Base-by-base conservation (phyloP, 495 filamentous ascomycete species). In the Penicillium salamii region DNA sequence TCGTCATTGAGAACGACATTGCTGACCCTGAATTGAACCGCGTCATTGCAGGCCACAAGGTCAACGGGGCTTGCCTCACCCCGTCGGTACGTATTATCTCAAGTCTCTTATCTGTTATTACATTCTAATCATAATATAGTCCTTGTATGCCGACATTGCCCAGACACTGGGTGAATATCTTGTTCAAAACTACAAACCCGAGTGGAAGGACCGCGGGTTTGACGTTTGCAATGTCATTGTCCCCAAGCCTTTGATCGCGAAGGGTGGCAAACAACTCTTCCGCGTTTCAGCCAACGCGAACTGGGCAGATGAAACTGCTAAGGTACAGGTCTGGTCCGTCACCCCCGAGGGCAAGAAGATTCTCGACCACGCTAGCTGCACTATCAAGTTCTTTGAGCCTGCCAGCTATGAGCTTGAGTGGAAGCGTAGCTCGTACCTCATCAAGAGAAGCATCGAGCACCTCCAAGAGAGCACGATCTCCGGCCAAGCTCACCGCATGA, bases 71-170 rank as follows among this genome's bases (percentile, higher is more conserved):
- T 14, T 64, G 75, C 12, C 71, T 85, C 15, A 79, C 75, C 37
- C 73, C 82, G 41, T 74, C 81, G 9, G 75, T 77, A 71, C 67
- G 65, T 59, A 34, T 37, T 51, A 31, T 9, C 18, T 29, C 12
- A 21, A 15, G 6, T 29, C 28, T 15, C 6, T n/a, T 24, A 21
- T 18, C 38, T n/a, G 15, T 4, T 11, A 11, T 7, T 9, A 0
- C 5, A n/a, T 32, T 17, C 29, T 45, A 45, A 45, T 3, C 8
- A 13, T n/a, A 13, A 5, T 3, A 8, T 42, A 77, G 67, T 81
- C 85, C 2, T 66, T 91, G 1, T 90, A 89, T 50, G 87, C 82
- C 20, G 88, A 92, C 63, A 88, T 90, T 72, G 86, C 86, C 11
- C 77, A 88, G 50, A 90, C 88, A 0, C 66, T 89, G 33, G 83